Percentiles rank a stretch among this genome's conserved stretches.
Evolutionary conservation across 2,329 filamentous ascomycete genomes (phyloP).

Genomic region (Cordyceps tenuipes): DNA sequence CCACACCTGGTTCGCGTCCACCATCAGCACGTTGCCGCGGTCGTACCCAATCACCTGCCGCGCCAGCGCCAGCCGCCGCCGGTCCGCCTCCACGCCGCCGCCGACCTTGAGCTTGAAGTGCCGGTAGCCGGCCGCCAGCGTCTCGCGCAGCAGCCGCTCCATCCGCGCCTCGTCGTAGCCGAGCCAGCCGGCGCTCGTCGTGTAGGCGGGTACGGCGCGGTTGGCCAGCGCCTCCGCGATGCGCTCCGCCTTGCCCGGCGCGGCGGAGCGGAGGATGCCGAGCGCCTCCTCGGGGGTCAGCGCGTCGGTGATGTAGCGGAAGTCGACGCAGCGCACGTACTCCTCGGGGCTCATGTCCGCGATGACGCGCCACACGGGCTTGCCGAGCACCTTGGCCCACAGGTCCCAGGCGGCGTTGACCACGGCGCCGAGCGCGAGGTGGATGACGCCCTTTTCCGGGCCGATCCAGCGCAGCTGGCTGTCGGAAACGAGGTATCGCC

Average conservation of each 20-base stretch:
- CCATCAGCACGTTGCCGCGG: constrained; percentile 77
- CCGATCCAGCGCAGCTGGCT: constrained; percentile 90
- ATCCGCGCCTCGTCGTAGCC: constrained; percentile 86
- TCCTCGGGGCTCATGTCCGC: constrained; percentile 85
- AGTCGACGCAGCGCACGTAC: constrained; percentile 82
- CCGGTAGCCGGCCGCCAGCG: constrained; percentile 65
- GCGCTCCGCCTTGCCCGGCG: constrained; percentile 60
- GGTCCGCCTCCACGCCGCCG: constrained; percentile 62
- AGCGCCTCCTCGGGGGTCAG: constrained; percentile 79
- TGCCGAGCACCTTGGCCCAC: constrained; percentile 80
- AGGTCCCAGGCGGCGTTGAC: constrained; percentile 92
- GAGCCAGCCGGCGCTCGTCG: constrained; percentile 85
- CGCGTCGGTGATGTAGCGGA: constrained; percentile 91
- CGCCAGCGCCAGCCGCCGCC: constrained; percentile 61
- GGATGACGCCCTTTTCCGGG: constrained; percentile 88
- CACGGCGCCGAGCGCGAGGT: constrained; percentile 80
- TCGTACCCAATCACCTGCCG: constrained; percentile 76
- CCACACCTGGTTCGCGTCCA: constrained; percentile 91
- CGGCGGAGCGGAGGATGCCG: constrained; percentile 56
- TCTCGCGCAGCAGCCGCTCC: constrained; percentile 64
- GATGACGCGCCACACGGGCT: constrained; percentile 86
- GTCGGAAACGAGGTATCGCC: constrained; percentile 87
- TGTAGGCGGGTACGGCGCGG: constrained; percentile 80
- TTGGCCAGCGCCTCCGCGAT: constrained; percentile 65
- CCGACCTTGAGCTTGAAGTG: constrained; percentile 94